phyloP scores from a whole-genome alignment of 305 asterid genomes.

The Rubia peregrina region DNA sequence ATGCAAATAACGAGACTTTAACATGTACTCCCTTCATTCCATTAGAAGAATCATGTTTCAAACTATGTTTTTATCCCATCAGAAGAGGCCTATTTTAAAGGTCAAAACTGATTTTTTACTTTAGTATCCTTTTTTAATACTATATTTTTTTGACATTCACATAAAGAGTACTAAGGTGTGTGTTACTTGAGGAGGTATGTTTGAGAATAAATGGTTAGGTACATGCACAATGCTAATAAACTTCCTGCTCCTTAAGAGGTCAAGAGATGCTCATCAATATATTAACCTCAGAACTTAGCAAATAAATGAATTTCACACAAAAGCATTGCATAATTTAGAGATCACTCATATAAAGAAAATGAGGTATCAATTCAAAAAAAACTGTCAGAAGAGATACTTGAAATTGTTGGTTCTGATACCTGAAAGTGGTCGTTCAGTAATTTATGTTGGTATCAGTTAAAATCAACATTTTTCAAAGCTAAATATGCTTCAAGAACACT shows the following conservation, averaged over 20 bases:
- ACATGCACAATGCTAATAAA: not conserved
- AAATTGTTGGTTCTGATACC: too few relatives aligned
- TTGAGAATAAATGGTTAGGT: not conserved
- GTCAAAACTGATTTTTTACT: not conserved
- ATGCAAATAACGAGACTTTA: not conserved
- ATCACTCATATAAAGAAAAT: not conserved
- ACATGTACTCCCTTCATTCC: not conserved
- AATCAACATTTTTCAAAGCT: not conserved
- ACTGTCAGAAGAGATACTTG: not conserved
- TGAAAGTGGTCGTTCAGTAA: not conserved
- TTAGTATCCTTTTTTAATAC: too few relatives aligned
- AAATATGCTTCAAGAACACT: not conserved
- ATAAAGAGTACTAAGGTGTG: not conserved
- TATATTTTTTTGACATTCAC: not conserved
- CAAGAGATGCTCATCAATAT: not conserved
- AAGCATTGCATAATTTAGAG: not conserved
- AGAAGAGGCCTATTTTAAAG: not conserved
- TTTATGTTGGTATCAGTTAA: not conserved
- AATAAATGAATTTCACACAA: not conserved
- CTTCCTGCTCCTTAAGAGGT: constrained; percentile 2
- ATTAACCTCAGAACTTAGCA: not conserved
- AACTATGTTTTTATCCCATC: not conserved
- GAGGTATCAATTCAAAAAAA: not conserved
- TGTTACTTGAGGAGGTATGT: not conserved
- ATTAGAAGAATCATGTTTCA: too few relatives aligned